phyloP scores from a whole-genome alignment of 106 monocot species.

The Dendrobium officinale region DNA sequence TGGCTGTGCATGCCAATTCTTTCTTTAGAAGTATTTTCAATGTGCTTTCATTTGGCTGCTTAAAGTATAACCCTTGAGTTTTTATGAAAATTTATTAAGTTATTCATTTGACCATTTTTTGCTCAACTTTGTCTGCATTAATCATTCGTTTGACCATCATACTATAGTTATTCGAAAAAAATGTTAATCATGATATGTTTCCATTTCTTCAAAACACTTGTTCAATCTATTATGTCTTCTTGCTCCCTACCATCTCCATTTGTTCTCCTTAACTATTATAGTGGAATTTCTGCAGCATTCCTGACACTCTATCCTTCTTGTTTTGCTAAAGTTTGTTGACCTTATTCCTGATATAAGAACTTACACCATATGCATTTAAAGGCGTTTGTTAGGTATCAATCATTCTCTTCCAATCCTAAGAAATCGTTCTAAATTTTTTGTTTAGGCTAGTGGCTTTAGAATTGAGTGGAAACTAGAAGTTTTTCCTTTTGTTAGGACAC shows the following conservation, averaged over 20 bases:
- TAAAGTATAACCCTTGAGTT: not conserved
- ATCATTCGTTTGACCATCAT: not conserved
- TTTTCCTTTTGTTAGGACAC: not conserved
- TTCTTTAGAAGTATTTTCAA: not conserved
- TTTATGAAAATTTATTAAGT: not conserved
- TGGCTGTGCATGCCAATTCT: not conserved
- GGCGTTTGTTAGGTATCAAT: not conserved
- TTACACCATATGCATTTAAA: not conserved
- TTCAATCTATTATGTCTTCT: not conserved
- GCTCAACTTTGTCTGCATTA: not conserved
- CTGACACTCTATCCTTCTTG: not conserved
- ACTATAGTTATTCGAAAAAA: not conserved
- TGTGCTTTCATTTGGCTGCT: not conserved
- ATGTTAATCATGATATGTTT: not conserved
- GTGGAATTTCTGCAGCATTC: not conserved
- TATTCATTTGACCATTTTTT: not conserved
- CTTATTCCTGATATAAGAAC: not conserved
- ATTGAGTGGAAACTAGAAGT: not conserved
- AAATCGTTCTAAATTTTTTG: not conserved
- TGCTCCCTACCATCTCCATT: not conserved
- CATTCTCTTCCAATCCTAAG: not conserved
- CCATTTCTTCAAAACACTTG: not conserved
- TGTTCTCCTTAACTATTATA: not conserved
- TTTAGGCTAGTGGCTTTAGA: not conserved
- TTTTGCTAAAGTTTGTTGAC: not conserved